Base-by-base conservation (phyloP, 1,284 basidiomycete genomes). In the Mycena sp. region DNA sequence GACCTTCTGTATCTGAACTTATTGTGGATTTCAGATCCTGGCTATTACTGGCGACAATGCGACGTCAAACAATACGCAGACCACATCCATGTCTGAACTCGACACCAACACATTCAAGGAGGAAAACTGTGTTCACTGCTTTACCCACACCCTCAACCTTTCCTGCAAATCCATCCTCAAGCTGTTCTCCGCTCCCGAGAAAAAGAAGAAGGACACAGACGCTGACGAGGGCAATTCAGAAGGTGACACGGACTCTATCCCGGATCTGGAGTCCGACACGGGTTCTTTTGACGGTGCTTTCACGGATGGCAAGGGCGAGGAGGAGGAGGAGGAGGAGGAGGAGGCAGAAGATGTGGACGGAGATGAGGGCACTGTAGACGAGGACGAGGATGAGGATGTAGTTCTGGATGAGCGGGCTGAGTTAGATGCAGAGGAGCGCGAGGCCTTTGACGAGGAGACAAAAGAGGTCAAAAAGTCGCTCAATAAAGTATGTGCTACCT, bases 1-100 rank as follows among this genome's bases (percentile, higher is more conserved):
- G 74, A 6, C 12, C 16, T 25, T 41, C 71, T 5, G 68, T 71
- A 11, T 74, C 70, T 55, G 65, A 69, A 74, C 17, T 38, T 43
- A 11, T 41, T 37, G 12, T 50, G 19, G 9, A 29, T 14, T 65
- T 6, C 72, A 75, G 73, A 64, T 73, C 14, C 64, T 73, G 6
- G 59, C 57, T 6, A 51, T 71, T 3, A 71, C 68, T 12, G 66
- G 68, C 6, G 65, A 72, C 46, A 65, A 65, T 45, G 60, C 57
- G 2, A 37, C 58, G 5, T 48, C 19, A 51, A 64, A n/a, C 25
- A 58, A 64, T 38, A 60, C 58, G 6, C 59, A 62, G 53, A 62
- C 60, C 14, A 23, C 21, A 0, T 11, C 38, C 16, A 29, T 43
- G 41, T 38, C 51, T 6, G 40, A 29, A 21, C 10, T 25, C 17